Base-by-base conservation (phyloP, 1,284 basidiomycete species). In the Pascua sp. region DNA sequence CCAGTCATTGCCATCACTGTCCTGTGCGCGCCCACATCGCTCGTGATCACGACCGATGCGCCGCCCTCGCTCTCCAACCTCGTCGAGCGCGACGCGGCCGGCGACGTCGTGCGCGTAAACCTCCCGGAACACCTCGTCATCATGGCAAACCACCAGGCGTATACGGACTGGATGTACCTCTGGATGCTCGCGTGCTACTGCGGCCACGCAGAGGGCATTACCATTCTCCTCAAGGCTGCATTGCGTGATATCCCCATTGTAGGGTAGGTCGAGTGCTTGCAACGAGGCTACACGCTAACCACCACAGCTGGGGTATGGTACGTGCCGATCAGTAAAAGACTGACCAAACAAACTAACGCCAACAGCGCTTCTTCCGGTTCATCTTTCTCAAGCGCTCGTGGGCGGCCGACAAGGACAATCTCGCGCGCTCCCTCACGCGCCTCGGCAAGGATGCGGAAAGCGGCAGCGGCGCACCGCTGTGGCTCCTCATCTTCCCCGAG, bases 401-500 rank as follows among this genome's bases (percentile, higher is more conserved):
- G 91, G 87, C 87, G 1, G 84, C 87, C 18, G 91, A 95, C 73
- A 82, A 84, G 53, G 69, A 81, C 10, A 81, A 85, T 58, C 81
- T 95, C 13, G 69, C 73, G 0, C 45, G 47, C 4, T 68, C 75
- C 2, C 58, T 78, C 9, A 66, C 60, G 0, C 43, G 65, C 10
- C 68, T 78, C 0, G 48, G 82, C 81, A 36, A 77, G 77, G 32
- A 81, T 81, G 65, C 83, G 86, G 43, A 82, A 83, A 5, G 81
- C 79, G 47, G 86, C 83, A 47, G 48, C 12, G 80, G 87, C 55
- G 83, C 82, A 24, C 88, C 90, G 0, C 80, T 96, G 41, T 86
- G 87, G 59, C 85, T 95, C 64, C 80, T 97, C 48, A 81, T 97
- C 47, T 97, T 93, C 72, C 93, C 93, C 0, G 93, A 97, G 75